Evolutionary conservation across 768 basidiomycete species (phyloP).

Genomic region (Rhizopogon roseolus): DNA sequence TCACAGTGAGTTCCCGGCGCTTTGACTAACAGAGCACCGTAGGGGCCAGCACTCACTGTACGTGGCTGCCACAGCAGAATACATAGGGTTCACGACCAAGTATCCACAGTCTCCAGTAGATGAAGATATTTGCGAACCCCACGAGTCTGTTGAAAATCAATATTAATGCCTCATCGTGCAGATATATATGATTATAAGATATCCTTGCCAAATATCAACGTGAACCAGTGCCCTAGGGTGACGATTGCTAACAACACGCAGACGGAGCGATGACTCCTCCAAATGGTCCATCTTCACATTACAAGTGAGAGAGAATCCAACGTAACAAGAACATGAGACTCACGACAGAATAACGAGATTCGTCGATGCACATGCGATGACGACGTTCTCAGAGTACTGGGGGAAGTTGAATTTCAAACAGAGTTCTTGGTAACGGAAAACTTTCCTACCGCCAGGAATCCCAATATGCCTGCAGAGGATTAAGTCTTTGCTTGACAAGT

Average conservation of each 20-base stretch:
- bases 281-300: constrained; percentile 21
- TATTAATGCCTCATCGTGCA: neutral
- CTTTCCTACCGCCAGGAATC: constrained; percentile 10
- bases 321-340: constrained; percentile 1
- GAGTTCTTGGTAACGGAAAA: too few species aligned
- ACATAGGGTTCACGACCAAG: neutral
- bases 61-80: constrained; percentile 3
- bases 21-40: neutral
- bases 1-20: neutral
- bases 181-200: neutral
- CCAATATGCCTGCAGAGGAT: constrained; percentile 2
- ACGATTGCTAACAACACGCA: constrained; percentile 8
- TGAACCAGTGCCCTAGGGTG: constrained; percentile 18
- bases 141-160: constrained; percentile 10
- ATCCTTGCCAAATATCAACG: constrained; percentile 10
- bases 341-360: constrained; percentile 27
- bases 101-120: constrained; percentile 3
- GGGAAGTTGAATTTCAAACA: neutral
- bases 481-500: constrained; percentile 4
- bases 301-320: neutral
- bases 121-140: neutral
- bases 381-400: constrained; percentile 12
- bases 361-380: constrained; percentile 13
- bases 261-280: constrained; percentile 15
- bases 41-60: constrained; percentile 13